These are phyloP conservation scores for Glycine tomentella DNA, from an alignment of 306 rosid genomes.

Conservation along the genomic window DNA sequence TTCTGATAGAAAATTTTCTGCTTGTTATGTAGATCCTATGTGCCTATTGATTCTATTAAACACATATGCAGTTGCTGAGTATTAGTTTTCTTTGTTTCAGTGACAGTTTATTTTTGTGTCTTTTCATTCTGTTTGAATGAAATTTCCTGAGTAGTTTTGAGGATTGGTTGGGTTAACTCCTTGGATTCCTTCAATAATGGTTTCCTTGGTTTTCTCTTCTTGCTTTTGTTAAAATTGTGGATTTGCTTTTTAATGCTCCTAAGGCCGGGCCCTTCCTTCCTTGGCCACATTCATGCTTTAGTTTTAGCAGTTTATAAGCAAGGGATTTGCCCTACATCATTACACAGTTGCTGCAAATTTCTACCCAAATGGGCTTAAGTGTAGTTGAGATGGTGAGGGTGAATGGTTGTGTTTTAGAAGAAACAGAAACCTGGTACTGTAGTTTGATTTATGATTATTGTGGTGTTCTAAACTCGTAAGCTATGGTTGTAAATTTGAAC, in stretches of 20 bases:
- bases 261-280: slow-evolving; percentile 58
- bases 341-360: no score
- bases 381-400: no score
- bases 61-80: neutral
- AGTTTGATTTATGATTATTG: no score
- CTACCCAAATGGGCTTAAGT: no score
- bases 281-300: neutral
- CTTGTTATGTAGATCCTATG: neutral
- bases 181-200: neutral
- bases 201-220: neutral
- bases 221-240: neutral
- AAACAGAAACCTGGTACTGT: no score
- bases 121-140: neutral
- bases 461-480: no score
- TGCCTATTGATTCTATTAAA: neutral
- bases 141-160: neutral
- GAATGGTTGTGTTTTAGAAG: no score
- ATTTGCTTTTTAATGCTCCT: slow-evolving; percentile 30
- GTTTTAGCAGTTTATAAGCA: no score
- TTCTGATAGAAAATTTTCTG: neutral
- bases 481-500: no score
- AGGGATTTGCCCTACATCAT: no score
- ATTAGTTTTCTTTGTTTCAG: neutral
- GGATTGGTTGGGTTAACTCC: neutral
- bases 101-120: neutral